Base-by-base conservation (phyloP, 2,329 filamentous ascomycete genomes). In the Claviceps maximensis region DNA sequence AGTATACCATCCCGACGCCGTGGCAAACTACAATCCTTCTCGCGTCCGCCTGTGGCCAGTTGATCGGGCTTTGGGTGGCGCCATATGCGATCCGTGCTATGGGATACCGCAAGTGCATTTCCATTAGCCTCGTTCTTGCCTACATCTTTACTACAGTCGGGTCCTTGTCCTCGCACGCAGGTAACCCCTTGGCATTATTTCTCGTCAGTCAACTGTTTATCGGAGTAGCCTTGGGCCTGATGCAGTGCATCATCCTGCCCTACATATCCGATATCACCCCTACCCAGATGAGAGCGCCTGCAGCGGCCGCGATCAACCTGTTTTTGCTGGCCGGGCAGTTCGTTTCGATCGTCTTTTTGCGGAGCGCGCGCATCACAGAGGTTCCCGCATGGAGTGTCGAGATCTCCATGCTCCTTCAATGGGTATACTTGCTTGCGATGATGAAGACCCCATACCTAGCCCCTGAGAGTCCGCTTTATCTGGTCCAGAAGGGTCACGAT, bases 61-160 rank as follows among this genome's bases (percentile, higher is more conserved):
- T 60, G 27, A n/a, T 52, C 40, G 57, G 58, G 10, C 55, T 59
- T 6, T 55, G 53, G 36, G 15, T 53, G 4, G 58, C 58, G 13
- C 55, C 58, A 2, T 38, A n/a, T 7, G 36, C n/a, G 36, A 5
- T n/a, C 17, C 17, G 17, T 8, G 1, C 7, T 17, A 7, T 38
- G 5, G 36, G 36, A 38, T 38, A 38, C 27, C 47, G 33, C 12
- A 31, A 55, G 29, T n/a, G 55, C 12, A 55, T 15, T 54, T 45
- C 45, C 47, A 31, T 25, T 49, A 71, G 38, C 47, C 73, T 70
- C 68, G 55, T 64, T 0, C 71, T 67, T 61, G 63, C 68, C 1
- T 55, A 65, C 1, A 65, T 66, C 1, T 58, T 71, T 1, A 50
- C 71, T n/a, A 33, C 68, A 2, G 60, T 40, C 15, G 47, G 33